Base-by-base conservation (phyloP, 2,329 filamentous ascomycete species). In the Paraphaeosphaeria sporulosa region DNA sequence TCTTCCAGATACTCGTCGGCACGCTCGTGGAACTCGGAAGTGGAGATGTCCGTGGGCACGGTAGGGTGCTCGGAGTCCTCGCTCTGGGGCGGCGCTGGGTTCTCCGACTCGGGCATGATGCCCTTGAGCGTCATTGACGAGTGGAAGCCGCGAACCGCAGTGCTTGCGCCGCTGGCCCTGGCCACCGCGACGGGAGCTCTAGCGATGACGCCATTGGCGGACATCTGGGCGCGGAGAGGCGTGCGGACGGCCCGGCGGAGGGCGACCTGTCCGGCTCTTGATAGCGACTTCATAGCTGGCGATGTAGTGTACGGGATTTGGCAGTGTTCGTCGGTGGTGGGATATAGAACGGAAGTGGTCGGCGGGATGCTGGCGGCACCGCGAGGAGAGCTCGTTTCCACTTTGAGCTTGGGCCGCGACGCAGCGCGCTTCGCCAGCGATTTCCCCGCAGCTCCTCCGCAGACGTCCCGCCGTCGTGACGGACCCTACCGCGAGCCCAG, bases 1-100 rank as follows among this genome's bases (percentile, higher is more conserved):
- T 80, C 77, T 57, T 89, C 84, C 69, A 98, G 84, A 76, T 91
- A 96, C 52, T 84, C 78, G 73, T 97, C 92, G 30, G 93, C 87
- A 32, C 91, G 82, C 58, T 90, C 85, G 73, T 96, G 89, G 76
- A 96, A 98, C 72, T 93, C 82, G 27, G 84, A 81, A 3, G 90
- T 86, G 1, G 86, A 86, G 63, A 97, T 82, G 51, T 90, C 84
- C 1, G 89, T 87, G 0, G 90, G 83, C 60, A 84, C 82, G 23
- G 77, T 79, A 53, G 83, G 75, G 68, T 63, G 59, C 55, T 80
- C 71, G 32, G 71, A 58, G 34, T 71, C 61, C 55, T 79, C 73
- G 36, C 71, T 71, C 63, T 79, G 71, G 59, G 71, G 73, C 42
- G 76, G 72, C 34, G 69, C 64, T 47, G 57, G 81, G 73, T 66